Percentiles rank a stretch among this genome's conserved stretches.
Evolutionary conservation across 2,329 filamentous ascomycete species (phyloP).

Genomic region (Diaporthe citri): DNA sequence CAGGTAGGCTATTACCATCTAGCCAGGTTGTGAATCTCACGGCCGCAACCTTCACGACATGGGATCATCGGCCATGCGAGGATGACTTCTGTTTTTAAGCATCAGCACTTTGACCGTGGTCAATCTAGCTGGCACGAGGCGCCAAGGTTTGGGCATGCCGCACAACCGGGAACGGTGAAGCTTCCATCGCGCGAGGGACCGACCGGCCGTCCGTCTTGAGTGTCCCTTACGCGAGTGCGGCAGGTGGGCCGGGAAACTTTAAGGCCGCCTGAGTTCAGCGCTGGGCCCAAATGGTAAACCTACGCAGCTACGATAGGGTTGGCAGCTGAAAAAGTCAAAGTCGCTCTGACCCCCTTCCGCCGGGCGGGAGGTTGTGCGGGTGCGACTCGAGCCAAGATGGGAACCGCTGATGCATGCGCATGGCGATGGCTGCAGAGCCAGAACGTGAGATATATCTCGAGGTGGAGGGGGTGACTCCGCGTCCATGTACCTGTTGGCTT

Average conservation of each 20-base stretch:
- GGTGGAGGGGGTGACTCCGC: constrained; percentile 12
- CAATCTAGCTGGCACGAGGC: constrained; percentile 24
- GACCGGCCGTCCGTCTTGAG: neutral
- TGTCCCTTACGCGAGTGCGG: neutral
- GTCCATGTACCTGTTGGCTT: constrained; percentile 1
- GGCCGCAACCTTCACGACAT: constrained; percentile 7
- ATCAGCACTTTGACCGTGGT: constrained; percentile 9
- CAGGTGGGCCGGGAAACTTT: constrained; percentile 17
- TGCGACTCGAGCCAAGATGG: constrained; percentile 21
- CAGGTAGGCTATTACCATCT: neutral
- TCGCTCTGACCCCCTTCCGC: constrained; percentile 28
- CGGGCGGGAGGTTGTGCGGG: constrained; percentile 23
- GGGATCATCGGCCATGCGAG: constrained; percentile 5
- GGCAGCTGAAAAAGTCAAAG: constrained; percentile 31
- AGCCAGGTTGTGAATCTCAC: constrained; percentile 1
- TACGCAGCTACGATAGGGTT: constrained; percentile 8
- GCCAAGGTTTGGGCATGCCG: constrained; percentile 21
- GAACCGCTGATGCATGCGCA: constrained; percentile 10
- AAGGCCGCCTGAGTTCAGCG: constrained; percentile 25
- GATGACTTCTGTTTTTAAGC: neutral
- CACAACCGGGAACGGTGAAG: constrained; percentile 4
- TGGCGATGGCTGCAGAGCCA: neutral
- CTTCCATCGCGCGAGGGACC: constrained; percentile 5
- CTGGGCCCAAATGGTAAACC: neutral
- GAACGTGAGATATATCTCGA: neutral